A percentile compares a stretch with the other conserved stretches of the same genome.
Conservation (phyloP, 73 alveolate species). For the Paramecium primaurelia region DNA sequence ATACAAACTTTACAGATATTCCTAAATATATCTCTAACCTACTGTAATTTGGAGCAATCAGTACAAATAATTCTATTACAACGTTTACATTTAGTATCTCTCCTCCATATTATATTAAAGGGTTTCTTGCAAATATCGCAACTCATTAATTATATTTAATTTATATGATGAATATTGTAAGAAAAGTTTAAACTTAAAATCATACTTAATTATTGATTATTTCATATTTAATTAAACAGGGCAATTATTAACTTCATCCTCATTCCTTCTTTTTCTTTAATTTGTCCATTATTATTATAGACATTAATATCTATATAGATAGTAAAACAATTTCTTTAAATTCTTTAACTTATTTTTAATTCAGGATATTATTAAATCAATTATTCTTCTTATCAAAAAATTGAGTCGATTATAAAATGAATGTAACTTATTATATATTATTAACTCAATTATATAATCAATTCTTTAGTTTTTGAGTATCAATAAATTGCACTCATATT, state of each 20-base stretch:
- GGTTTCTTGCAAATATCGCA: slow-evolving; percentile 10
- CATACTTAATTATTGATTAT: background rate
- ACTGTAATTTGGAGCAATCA: background rate
- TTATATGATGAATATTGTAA: background rate
- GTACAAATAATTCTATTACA: background rate
- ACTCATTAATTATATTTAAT: background rate
- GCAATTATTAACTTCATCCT: background rate
- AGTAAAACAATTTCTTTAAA: background rate
- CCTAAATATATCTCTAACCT: background rate
- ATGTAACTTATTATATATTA: background rate
- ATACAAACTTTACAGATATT: slow-evolving; percentile 10
- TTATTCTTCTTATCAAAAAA: background rate
- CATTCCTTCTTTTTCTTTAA: background rate
- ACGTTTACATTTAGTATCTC: background rate
- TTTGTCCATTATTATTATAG: background rate
- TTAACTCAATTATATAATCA: too few species aligned
- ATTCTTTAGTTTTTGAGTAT: too few species aligned
- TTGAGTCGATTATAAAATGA: background rate
- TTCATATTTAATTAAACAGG: background rate
- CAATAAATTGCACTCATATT: too few species aligned
- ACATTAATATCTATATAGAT: background rate
- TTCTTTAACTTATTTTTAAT: background rate
- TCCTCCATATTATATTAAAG: background rate
- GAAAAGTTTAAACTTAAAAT: background rate
- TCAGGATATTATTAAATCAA: background rate